Base-by-base conservation (phyloP, 768 basidiomycete genomes). In the Asterophora parasitica region DNA sequence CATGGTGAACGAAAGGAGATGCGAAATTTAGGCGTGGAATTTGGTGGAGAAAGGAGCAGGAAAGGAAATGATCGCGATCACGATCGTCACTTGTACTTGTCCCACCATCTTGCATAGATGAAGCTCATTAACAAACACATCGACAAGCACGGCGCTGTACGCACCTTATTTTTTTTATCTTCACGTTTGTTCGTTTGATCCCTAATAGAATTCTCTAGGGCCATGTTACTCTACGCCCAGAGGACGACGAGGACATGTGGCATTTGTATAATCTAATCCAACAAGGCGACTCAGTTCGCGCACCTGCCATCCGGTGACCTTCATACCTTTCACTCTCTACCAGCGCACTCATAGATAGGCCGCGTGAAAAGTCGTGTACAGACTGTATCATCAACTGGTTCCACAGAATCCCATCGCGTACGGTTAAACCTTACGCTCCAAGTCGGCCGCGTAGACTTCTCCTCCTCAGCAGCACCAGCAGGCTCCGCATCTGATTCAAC, bases 161-260 rank as follows among this genome's bases (percentile, higher is more conserved):
- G 84, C 67, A 19, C 33, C 45, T 23, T 23, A n/a, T 28, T 36
- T 45, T 19, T 35, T 45, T 10, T 36, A 16, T 32, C 4, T 17
- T 44, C 26, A 15, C 26, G 44, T 52, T 55, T 55, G 31, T 49
- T 46, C 46, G 55, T 64, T 59, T 65, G 64, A 58, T 60, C 56
- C 59, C 63, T 64, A 53, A 65, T 59, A 66, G 56, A 48, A 35
- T 52, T 41, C 44, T 17, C 6, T 59, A 94, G 92, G 95, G 95
- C 13, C 81, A 93, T 78, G 88, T 96, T 52, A 91, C 83, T n/a
- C 74, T 97, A 37, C 82, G 91, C 40, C 94, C 95, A 4, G 93
- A 99, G 65, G 94, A 98, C 58, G 92, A 97, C 59, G 96, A 99
- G 68, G 96, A 99, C 65, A 96, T 99, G 88, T 99, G 95, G 94